Conservation (phyloP, 2,329 filamentous ascomycete species). For the Colletotrichum eleusines region DNA sequence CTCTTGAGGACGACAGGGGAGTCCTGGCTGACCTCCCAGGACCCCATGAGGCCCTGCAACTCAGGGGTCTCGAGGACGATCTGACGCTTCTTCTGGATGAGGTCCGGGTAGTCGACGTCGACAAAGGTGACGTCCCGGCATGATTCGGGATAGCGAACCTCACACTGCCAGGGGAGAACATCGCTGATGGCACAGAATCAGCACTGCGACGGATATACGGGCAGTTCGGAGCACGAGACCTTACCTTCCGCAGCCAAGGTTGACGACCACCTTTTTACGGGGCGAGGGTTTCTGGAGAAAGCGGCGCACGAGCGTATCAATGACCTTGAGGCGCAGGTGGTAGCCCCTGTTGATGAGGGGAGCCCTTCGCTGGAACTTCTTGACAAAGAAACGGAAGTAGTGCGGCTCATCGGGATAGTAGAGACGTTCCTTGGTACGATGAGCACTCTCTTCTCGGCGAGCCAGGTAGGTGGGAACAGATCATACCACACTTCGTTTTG, state of each 20-base stretch:
- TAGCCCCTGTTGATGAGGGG: conserved; percentile 93
- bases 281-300: conserved; percentile 72
- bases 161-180: conserved; percentile 86
- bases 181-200: conserved; percentile 67
- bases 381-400: conserved; percentile 90
- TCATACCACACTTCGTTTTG: conserved; percentile 88
- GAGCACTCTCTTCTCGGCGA: neutral
- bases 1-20: conserved; percentile 71
- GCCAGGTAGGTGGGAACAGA: neutral
- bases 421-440: conserved; percentile 60
- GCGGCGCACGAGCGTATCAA: conserved; percentile 79
- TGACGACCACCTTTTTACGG: conserved; percentile 80
- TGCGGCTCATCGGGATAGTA: conserved; percentile 84
- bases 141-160: conserved; percentile 72
- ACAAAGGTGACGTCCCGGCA: conserved; percentile 76
- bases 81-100: conserved; percentile 80
- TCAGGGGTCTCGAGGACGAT: conserved; percentile 74
- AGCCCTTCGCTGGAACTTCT: conserved; percentile 83
- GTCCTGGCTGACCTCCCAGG: conserved; percentile 65
- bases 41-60: conserved; percentile 69
- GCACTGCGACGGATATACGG: neutral
- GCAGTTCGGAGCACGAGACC: conserved; percentile 49
- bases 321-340: conserved; percentile 85
- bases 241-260: conserved; percentile 91
- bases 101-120: conserved; percentile 86